Conservation (phyloP, 441 rosid species). For the Populus trichocarpa region DNA sequence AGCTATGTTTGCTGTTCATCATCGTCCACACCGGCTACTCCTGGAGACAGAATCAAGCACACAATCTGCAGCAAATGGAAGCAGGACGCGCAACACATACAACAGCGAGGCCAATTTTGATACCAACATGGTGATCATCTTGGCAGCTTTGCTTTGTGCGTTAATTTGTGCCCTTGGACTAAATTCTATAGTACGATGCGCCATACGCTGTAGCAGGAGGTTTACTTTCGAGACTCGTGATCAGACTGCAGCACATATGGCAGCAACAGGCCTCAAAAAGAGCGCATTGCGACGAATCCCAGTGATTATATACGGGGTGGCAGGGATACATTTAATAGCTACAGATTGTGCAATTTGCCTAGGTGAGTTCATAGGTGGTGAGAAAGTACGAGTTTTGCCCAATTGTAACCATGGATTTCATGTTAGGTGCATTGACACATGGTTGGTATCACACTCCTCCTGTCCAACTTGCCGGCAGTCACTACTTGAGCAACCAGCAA, state of each 20-base stretch:
- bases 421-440: conserved; percentile 71
- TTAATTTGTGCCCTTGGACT: conserved; percentile 69
- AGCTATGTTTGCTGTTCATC: conserved; percentile 23
- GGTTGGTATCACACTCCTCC: conserved; percentile 73
- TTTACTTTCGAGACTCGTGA: conserved; percentile 43
- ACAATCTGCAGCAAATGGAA: conserved; percentile 22
- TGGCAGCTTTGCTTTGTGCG: conserved; percentile 72
- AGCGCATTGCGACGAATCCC: conserved; percentile 63
- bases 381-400: conserved; percentile 71
- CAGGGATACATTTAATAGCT: conserved; percentile 37
- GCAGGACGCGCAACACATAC: conserved; percentile 21
- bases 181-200: conserved; percentile 62
- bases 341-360: conserved; percentile 87
- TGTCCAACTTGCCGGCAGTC: conserved; percentile 77
- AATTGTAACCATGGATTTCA: conserved; percentile 83
- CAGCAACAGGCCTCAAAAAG: conserved; percentile 58
- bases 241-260: conserved; percentile 36
- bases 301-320: conserved; percentile 43
- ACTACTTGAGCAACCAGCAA: conserved; percentile 37
- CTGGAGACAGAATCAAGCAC: conserved; percentile 25
- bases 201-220: conserved; percentile 60
- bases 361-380: conserved; percentile 65
- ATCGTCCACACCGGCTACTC: conserved; percentile 37
- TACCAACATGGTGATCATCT: conserved; percentile 82
- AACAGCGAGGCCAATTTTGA: conserved; percentile 52